phyloP scores from a whole-genome alignment of 1,284 basidiomycete species.

The Rhodotorula glutinis region DNA sequence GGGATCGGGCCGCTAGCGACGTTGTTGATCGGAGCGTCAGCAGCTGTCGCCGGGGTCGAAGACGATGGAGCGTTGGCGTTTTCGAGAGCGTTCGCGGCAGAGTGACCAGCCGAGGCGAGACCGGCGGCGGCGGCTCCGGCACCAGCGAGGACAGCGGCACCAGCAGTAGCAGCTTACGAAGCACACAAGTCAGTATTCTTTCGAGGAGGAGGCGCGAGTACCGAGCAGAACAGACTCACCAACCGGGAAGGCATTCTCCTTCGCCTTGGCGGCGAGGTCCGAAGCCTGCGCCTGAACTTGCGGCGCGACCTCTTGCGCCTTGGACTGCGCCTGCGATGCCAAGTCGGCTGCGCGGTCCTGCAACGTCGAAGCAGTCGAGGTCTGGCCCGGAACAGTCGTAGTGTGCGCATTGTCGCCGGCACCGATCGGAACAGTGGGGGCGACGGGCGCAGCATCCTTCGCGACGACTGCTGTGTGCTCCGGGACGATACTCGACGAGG shows the following conservation, averaged over 20 bases:
- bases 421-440: not conserved
- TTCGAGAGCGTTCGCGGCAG: not conserved
- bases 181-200: not conserved
- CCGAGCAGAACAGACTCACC: constrained; percentile 4
- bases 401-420: not conserved
- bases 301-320: constrained; percentile 17
- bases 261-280: not conserved
- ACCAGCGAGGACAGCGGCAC: constrained; percentile 2
- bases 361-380: too few species aligned
- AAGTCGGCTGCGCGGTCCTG: not conserved
- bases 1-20: constrained; percentile 1
- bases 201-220: too few species aligned
- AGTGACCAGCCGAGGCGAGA: constrained; percentile 4
- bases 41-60: not conserved
- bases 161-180: constrained; percentile 6
- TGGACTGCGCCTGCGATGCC: not conserved
- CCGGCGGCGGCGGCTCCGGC: constrained; percentile 20
- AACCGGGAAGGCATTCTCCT: constrained; percentile 14
- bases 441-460: not conserved
- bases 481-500: not conserved
- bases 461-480: not conserved
- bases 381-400: not conserved
- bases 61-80: not conserved
- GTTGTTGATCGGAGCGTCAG: not conserved
- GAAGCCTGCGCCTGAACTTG: constrained; percentile 1